Conservation (phyloP, 169 alveolate species). For the Plasmodium relictum region DNA sequence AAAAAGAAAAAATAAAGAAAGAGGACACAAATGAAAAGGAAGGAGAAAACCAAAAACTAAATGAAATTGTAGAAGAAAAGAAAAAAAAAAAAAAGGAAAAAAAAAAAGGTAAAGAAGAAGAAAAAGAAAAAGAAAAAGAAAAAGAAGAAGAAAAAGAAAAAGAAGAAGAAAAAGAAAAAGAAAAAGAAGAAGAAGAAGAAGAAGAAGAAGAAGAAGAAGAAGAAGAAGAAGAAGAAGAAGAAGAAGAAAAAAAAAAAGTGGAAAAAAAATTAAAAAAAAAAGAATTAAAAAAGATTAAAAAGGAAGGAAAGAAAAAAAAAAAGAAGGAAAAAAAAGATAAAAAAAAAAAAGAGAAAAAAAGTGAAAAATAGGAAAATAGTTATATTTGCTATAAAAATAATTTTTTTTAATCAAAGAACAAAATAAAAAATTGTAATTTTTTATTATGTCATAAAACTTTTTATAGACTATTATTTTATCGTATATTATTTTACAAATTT, state of each 20-base stretch:
- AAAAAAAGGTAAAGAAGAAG: constrained; percentile 13
- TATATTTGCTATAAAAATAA: too few species aligned
- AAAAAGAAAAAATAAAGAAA: constrained; percentile 28
- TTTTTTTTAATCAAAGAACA: too few species aligned
- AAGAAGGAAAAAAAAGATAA: too few species aligned
- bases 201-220: constrained; percentile 23
- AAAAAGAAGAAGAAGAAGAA: constrained; percentile 3
- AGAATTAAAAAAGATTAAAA: too few species aligned
- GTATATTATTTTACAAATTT: too few species aligned
- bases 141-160: constrained; percentile 79
- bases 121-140: constrained; percentile 10
- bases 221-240: neutral
- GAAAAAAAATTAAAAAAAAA: neutral
- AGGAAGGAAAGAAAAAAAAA: too few species aligned
- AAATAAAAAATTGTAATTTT: too few species aligned
- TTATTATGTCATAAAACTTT: too few species aligned
- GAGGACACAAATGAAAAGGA: constrained; percentile 72
- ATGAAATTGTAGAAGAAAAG: constrained; percentile 76
- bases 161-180: constrained; percentile 43
- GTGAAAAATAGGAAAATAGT: too few species aligned
- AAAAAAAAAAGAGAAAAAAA: too few species aligned
- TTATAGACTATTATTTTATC: too few species aligned
- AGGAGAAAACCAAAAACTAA: constrained; percentile 78
- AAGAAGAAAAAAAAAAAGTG: constrained; percentile 4
- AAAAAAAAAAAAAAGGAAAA: constrained; percentile 53